A percentile compares a stretch with the other conserved stretches of the same genome.
These are phyloP conservation scores for Sapria himalayana DNA, from an alignment of 345 rosid species.

Conservation along the genomic window DNA sequence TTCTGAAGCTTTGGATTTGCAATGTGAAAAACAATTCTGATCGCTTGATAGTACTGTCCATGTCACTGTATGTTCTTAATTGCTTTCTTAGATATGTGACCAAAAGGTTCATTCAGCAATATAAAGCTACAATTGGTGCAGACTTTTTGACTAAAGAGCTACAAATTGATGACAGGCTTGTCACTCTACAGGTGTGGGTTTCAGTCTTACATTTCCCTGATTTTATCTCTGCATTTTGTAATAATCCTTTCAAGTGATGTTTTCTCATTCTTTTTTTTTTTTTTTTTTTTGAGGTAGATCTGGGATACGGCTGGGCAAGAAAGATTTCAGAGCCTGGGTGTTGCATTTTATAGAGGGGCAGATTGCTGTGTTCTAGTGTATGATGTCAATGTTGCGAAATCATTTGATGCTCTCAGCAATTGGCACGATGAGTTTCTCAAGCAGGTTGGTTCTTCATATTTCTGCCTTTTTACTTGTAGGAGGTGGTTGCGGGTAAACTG, in stretches of 20 bases:
- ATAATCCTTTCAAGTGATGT: neutral
- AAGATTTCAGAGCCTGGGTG: conserved; percentile 89
- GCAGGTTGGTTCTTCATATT: conserved; percentile 28
- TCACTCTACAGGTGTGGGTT: conserved; percentile 66
- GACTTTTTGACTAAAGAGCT: conserved; percentile 97
- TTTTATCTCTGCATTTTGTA: neutral
- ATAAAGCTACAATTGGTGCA: conserved; percentile 95
- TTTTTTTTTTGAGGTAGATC: conserved; percentile 24
- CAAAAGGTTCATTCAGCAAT: conserved; percentile 89
- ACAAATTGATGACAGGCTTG: conserved; percentile 80
- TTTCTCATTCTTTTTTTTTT: neutral
- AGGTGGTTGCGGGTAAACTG: neutral
- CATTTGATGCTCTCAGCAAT: conserved; percentile 77
- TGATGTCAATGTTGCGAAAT: conserved; percentile 74
- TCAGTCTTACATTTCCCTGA: neutral
- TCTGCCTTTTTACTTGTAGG: neutral
- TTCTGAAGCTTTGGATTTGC: no score
- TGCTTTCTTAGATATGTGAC: conserved; percentile 27
- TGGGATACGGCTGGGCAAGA: conserved; percentile 99
- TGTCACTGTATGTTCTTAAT: conserved; percentile 3
- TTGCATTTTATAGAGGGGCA: conserved; percentile 92
- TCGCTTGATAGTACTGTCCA: no score
- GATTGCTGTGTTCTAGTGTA: conserved; percentile 89
- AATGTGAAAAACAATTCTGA: no score
- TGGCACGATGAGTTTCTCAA: conserved; percentile 98